A percentile compares a stretch with the other conserved stretches of the same genome.
These are phyloP conservation scores for Endocalyx cinctus DNA, from an alignment of 2,329 filamentous ascomycete genomes.

Conservation along the genomic window DNA sequence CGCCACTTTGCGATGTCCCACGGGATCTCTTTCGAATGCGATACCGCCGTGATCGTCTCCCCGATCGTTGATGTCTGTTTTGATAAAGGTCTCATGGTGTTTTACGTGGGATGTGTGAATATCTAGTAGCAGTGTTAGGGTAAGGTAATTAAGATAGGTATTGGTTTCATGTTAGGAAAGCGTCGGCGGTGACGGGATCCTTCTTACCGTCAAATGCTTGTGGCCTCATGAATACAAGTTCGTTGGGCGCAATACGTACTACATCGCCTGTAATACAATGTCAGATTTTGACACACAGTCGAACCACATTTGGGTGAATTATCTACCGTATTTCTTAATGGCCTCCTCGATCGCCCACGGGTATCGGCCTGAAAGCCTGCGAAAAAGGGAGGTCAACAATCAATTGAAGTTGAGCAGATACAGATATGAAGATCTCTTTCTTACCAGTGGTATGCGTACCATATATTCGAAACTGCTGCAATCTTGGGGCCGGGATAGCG, in stretches of 20 bases:
- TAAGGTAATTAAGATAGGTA: not conserved
- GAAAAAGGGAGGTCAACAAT: too few relatives aligned
- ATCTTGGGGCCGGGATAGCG: not conserved
- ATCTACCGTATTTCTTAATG: not conserved
- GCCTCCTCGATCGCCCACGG: not conserved
- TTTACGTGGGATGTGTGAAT: not conserved
- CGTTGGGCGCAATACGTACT: not conserved
- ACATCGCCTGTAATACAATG: not conserved
- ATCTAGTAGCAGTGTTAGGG: not conserved
- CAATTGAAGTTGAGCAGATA: not conserved
- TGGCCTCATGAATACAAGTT: not conserved
- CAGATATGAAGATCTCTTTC: too few relatives aligned
- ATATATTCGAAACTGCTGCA: not conserved
- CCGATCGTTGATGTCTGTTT: not conserved
- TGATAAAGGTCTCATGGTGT: not conserved
- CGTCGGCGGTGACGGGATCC: too few relatives aligned
- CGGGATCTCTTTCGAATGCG: not conserved
- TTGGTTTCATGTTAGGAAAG: too few relatives aligned
- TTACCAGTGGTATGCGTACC: not conserved
- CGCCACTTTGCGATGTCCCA: constrained; percentile 1
- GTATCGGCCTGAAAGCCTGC: not conserved
- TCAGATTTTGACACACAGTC: not conserved
- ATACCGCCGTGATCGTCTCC: not conserved
- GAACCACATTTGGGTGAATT: too few relatives aligned
- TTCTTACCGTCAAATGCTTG: not conserved